Evolutionary conservation across 208 protist species (phyloP), one percentile per base, ranked within the genome.

Genomic region (Acanthamoeba healyi): DNA sequence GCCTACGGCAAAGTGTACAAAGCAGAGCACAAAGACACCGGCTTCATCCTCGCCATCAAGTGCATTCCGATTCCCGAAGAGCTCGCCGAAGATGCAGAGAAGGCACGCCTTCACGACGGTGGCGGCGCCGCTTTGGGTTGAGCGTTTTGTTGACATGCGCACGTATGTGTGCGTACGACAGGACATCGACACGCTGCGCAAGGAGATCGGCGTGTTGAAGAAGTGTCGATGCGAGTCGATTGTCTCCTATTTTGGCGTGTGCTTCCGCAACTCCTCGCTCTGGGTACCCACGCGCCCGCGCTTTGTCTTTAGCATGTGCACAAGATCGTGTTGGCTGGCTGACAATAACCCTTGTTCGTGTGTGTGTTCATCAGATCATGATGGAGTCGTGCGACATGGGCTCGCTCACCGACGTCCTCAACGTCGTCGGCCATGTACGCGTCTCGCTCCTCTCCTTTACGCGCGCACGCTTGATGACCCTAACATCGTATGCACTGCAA

Each of bases 1-100:
- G 87, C 87, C 32, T 93, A 70, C 46, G 87, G 87, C 61, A 93
- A 93, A 77, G 87, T 93, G 56, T 93, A 93, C 87, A 93, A 93
- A 77, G 87, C 87, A 17, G 63, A 93, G 40, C 87, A 93, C 63
- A 93, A 93, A 32, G 61, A 70, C 36, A 93, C 87, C 10, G 87
- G 87, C 5, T 93, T 93, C 65, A 77, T 93, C 40, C 44, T 93
- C 9, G 87, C 87, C 9, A 93, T 93, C 40, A 93, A 93, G 46
- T 93, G 87, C 29, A 93, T 93, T 51, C 87, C 87, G 7, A 77
- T 93, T 7, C 87, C 87, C 26, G 61, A 93, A 26, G 63, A 70
- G 44, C 44, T 93, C 46, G 63, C 63, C 26, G 87, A 93, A 34
- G 63, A 93, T 15, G 63, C 54, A 1, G 42, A 77, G 49, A 77